Conservation (phyloP, 768 basidiomycete genomes). For the Macrolepiota dolichaula region DNA sequence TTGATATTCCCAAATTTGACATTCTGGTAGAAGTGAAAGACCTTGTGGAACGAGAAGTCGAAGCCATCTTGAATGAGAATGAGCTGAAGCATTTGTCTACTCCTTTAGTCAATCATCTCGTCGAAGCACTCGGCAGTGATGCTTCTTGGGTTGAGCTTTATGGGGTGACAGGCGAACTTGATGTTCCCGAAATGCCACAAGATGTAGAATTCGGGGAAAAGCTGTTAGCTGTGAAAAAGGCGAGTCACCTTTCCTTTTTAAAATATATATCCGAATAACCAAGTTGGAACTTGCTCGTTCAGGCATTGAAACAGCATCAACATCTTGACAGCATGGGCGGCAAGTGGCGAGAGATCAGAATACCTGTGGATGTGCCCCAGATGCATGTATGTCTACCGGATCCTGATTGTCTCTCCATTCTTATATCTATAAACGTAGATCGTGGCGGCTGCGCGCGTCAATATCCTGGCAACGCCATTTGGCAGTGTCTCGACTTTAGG, state of each 20-base stretch:
- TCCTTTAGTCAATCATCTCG: conserved; percentile 42
- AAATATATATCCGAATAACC: neutral
- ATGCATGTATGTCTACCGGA: conserved; percentile 60
- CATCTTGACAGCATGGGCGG: conserved; percentile 36
- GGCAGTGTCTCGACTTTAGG: conserved; percentile 22
- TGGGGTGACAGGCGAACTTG: conserved; percentile 65
- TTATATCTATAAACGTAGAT: conserved; percentile 42
- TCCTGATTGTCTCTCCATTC: conserved; percentile 2
- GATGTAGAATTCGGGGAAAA: conserved; percentile 26
- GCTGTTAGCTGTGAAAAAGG: conserved; percentile 30
- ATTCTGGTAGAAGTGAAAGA: conserved; percentile 59
- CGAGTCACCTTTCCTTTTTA: conserved; percentile 10
- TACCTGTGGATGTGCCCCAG: conserved; percentile 82
- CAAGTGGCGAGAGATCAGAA: conserved; percentile 71
- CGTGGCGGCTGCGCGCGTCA: conserved; percentile 56
- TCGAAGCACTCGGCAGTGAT: conserved; percentile 60
- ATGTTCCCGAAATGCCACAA: conserved; percentile 42
- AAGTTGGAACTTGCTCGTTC: neutral
- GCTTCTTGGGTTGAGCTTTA: conserved; percentile 69
- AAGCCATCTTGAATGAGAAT: conserved; percentile 35
- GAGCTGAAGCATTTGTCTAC: conserved; percentile 34
- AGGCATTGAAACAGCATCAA: conserved; percentile 43
- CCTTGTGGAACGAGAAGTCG: conserved; percentile 50
- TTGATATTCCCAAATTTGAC: neutral
- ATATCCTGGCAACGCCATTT: conserved; percentile 44